A percentile compares a stretch with the other conserved stretches of the same genome.
Conservation (phyloP, 805 yeast species). For the Isabelozyma rhagii region DNA sequence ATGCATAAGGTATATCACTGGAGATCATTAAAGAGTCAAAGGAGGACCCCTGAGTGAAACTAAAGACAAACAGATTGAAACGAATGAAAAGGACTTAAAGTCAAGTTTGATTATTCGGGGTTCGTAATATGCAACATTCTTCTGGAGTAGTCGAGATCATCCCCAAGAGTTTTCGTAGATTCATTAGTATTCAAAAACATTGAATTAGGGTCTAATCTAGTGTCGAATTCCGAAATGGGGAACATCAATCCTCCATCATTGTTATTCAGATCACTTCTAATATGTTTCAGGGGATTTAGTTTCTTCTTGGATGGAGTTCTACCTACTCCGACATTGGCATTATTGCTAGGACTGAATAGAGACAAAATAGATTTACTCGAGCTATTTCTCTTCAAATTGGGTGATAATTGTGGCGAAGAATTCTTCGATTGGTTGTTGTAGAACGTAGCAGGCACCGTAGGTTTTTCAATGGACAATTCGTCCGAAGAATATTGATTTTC, state of each 20-base stretch:
- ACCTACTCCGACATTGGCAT: conserved; percentile 15
- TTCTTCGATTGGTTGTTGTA: conserved; percentile 8
- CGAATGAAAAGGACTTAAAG: background rate
- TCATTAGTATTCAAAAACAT: conserved; percentile 23
- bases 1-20: background rate
- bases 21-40: background rate
- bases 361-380: conserved; percentile 33
- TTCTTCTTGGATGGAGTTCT: conserved; percentile 30
- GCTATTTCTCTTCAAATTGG: conserved; percentile 26
- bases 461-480: conserved; percentile 21
- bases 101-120: conserved; percentile 11
- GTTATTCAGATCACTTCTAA: conserved; percentile 7
- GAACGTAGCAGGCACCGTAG: conserved; percentile 5
- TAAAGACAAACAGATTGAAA: background rate
- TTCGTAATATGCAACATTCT: conserved; percentile 25
- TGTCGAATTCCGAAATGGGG: conserved; percentile 29
- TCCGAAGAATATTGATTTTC: conserved; percentile 37
- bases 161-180: conserved; percentile 29
- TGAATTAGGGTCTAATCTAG: conserved; percentile 23
- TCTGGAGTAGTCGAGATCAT: conserved; percentile 33
- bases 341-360: conserved; percentile 14
- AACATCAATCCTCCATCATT: conserved; percentile 20
- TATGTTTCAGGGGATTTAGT: conserved; percentile 15
- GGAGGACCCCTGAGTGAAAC: background rate
- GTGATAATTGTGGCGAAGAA: conserved; percentile 4